A percentile compares a stretch with the other conserved stretches of the same genome.
Evolutionary conservation across 257 asterid species (phyloP).

Genomic region (Solanum tacnaense): DNA sequence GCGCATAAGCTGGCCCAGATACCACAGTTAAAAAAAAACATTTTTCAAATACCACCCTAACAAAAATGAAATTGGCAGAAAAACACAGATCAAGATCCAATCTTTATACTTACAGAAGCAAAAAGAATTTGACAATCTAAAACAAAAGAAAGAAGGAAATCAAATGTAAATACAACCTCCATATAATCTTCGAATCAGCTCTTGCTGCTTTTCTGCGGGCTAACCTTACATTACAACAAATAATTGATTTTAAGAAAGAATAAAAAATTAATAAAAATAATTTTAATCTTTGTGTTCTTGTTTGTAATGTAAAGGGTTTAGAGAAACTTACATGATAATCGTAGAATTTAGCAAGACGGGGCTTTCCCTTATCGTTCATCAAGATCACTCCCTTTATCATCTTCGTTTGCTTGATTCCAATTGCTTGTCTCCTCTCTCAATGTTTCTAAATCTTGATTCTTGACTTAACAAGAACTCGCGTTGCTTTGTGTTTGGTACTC

Average conservation of each 20-base stretch:
- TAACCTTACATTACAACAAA: conserved; percentile 14
- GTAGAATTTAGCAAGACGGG: conserved; percentile 87
- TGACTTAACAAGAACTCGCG: not conserved
- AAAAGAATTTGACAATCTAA: not conserved
- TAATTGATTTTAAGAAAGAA: not conserved
- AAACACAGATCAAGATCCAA: not conserved
- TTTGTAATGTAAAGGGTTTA: not conserved
- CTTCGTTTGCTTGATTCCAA: not conserved
- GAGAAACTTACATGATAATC: conserved; percentile 50
- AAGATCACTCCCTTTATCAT: conserved; percentile 89
- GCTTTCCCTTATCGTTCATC: conserved; percentile 90
- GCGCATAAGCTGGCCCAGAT: not conserved
- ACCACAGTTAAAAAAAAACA: not conserved
- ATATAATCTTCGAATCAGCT: conserved; percentile 65
- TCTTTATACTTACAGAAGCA: not conserved
- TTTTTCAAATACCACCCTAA: no score
- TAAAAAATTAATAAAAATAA: not conserved
- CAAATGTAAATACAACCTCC: conserved; percentile 31
- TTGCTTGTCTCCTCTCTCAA: not conserved
- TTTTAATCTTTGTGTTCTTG: not conserved
- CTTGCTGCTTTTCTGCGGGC: conserved; percentile 96
- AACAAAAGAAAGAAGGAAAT: not conserved
- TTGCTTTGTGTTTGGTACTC: not conserved
- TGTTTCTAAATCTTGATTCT: not conserved
- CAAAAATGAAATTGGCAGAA: not conserved